phyloP scores from a whole-genome alignment of 345 rosid species.

The Gossypium sturtianum region DNA sequence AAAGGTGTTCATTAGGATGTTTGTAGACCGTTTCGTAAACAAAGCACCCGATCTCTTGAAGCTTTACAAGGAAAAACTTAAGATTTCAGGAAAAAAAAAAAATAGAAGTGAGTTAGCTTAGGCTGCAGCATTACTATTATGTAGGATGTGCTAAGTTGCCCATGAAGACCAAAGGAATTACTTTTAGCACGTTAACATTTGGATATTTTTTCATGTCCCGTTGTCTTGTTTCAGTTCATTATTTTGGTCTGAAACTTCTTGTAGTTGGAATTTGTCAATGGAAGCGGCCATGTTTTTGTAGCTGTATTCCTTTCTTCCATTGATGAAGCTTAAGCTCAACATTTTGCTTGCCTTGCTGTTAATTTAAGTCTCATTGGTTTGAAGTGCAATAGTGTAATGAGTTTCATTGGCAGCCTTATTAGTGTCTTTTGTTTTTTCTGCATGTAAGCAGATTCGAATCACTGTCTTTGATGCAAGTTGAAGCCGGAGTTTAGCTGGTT shows the following conservation, averaged over 20 bases:
- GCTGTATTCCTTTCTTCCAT: neutral
- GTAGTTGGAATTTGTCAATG: neutral
- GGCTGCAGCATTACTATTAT: too few relatives aligned
- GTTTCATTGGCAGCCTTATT: neutral
- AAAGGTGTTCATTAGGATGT: conserved; percentile 28
- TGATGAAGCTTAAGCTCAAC: neutral
- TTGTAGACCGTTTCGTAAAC: conserved; percentile 26
- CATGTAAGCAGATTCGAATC: too few relatives aligned
- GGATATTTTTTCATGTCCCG: neutral
- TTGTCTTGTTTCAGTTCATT: neutral
- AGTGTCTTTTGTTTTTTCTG: neutral
- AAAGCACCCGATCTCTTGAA: conserved; percentile 35
- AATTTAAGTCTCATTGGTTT: neutral
- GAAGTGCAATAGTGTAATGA: too few relatives aligned
- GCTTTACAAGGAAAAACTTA: conserved; percentile 21
- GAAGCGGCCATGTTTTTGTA: neutral
- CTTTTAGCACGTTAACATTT: too few relatives aligned
- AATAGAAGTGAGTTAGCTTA: neutral
- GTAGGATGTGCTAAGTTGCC: too few relatives aligned
- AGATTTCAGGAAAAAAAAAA: neutral
- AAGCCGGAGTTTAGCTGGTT: too few relatives aligned
- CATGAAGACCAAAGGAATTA: neutral
- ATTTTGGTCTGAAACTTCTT: neutral
- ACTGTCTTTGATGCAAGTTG: too few relatives aligned
- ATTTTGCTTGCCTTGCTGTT: too few relatives aligned